Conservation (phyloP, 305 asterid genomes). For the Fraxinus sp. region DNA sequence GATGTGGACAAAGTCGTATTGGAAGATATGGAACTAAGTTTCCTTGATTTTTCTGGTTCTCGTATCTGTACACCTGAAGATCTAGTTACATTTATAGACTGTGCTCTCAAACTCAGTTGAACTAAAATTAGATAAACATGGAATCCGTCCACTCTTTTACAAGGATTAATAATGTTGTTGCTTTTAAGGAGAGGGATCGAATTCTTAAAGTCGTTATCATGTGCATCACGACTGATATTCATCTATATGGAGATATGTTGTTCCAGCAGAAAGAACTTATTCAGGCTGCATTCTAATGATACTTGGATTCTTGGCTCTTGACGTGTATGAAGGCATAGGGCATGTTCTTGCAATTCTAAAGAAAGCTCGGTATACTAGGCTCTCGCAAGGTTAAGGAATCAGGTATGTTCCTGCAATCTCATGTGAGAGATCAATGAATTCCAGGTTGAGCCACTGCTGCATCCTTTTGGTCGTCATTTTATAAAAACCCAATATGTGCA, state of each 20-base stretch:
- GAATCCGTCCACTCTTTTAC: background rate
- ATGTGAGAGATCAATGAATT: background rate
- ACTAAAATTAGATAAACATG: slow-evolving; percentile 28
- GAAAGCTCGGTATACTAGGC: background rate
- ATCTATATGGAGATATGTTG: background rate
- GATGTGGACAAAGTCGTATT: slow-evolving; percentile 18
- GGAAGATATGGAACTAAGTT: slow-evolving; percentile 29
- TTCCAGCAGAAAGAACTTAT: background rate
- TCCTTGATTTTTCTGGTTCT: slow-evolving; percentile 27
- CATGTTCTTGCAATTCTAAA: background rate
- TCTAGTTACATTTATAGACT: slow-evolving; percentile 53
- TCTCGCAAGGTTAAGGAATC: background rate
- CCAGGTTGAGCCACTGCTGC: background rate
- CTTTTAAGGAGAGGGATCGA: background rate
- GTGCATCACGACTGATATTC: slow-evolving; percentile 1
- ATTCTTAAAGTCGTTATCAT: background rate
- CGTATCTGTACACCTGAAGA: slow-evolving; percentile 47
- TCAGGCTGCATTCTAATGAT: background rate
- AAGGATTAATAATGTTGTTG: background rate
- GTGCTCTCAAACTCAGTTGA: slow-evolving; percentile 33
- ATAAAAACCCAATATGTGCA: background rate
- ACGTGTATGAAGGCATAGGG: background rate
- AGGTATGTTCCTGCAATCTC: background rate
- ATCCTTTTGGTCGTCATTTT: background rate
- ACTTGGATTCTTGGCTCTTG: background rate